Evolutionary conservation across 306 rosid genomes (phyloP), one percentile per base, ranked within the genome.

Genomic region (Cicer yamashitae): DNA sequence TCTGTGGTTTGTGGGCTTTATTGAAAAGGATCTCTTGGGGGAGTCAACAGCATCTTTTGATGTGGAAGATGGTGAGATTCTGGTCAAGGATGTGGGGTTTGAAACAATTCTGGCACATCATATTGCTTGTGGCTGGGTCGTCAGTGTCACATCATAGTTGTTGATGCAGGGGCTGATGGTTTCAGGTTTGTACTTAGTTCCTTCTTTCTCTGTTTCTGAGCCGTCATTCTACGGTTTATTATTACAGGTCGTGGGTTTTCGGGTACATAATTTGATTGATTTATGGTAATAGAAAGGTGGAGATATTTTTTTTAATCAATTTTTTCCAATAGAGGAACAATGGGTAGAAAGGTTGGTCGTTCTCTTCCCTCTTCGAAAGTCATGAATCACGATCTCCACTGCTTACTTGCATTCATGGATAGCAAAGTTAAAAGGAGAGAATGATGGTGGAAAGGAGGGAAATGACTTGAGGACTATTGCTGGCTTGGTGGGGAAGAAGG

Each of bases 181-280:
- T 60, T 60, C 43, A 11, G 9, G 67, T 13, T 13, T 12, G 34
- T 30, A 34, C 67, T 60, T 43, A 2, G 44, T 60, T 60, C 15
- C 67, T 30, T 60, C 20, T 60, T 34, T 20, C 18, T 60, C 45
- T 13, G 37, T 60, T 60, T 20, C 38, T 60, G 67, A 60, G 20
- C 67, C 20, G 5, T 12, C 67, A 60, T 60, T 12, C 67, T 60
- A 13, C 6, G 5, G 13, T 60, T 60, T 9, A 34, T 60, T 34
- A 60, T 12, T 60, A 37, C 67, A 12, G 17, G 8, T 34, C 5
- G 18, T 6, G 15, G 67, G 67, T 60, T 60, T 60, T 0, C 8
- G 11, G 18, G 67, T 60, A 34, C 7, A 18, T 8, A 60, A 60
- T 60, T n/a, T 34, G 67, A 60, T 60, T 60, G 41, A 60, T 60